These are phyloP conservation scores for Coemansia sp. DNA, from an alignment of 192 early-diverging fungal species.

Conservation along the genomic window DNA sequence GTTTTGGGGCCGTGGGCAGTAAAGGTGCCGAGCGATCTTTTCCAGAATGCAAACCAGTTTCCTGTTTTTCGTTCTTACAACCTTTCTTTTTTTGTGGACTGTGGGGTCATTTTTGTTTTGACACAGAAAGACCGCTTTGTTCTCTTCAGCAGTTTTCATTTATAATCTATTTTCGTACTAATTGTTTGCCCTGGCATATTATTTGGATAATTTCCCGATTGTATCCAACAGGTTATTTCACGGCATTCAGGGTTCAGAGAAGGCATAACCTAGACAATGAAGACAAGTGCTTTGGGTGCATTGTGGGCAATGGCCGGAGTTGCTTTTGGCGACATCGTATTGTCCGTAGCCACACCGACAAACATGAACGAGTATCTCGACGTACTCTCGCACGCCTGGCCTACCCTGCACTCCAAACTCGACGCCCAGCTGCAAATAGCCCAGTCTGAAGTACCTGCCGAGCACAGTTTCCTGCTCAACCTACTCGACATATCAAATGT, in stretches of 20 bases:
- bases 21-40: too few species aligned
- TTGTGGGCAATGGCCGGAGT: not conserved
- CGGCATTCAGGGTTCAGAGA: not conserved
- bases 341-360: conserved; percentile 28
- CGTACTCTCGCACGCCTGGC: conserved; percentile 41
- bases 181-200: too few species aligned
- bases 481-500: conserved; percentile 28
- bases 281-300: not conserved
- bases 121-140: too few species aligned
- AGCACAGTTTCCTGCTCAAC: conserved; percentile 29
- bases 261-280: not conserved
- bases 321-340: conserved; percentile 34
- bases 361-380: conserved; percentile 28
- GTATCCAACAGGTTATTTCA: not conserved
- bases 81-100: too few species aligned
- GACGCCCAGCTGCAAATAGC: conserved; percentile 22
- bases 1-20: too few species aligned
- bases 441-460: conserved; percentile 30
- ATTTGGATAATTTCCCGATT: not conserved
- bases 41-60: too few species aligned
- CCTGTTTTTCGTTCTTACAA: too few species aligned
- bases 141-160: too few species aligned
- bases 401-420: conserved; percentile 29
- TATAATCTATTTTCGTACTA: too few species aligned
- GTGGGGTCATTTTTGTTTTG: too few species aligned